Percentiles rank a stretch among this genome's conserved stretches.
phyloP scores from a whole-genome alignment of 202 grass and related monocot species.

The Zoysia matrella region DNA sequence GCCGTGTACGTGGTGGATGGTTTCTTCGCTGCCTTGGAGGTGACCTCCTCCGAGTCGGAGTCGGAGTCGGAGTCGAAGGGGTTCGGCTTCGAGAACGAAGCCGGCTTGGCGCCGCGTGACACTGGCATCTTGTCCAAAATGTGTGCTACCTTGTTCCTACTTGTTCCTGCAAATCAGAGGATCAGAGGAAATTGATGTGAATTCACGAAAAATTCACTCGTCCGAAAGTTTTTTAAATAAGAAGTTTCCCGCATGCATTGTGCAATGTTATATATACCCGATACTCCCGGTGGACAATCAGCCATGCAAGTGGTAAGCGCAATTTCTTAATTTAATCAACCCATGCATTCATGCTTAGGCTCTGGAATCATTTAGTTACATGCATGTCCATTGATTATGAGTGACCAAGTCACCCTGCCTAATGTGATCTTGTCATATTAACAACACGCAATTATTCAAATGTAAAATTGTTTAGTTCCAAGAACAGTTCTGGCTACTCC shows the following conservation, averaged over 20 bases:
- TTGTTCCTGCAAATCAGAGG: constrained; percentile 15
- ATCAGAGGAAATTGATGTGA: neutral
- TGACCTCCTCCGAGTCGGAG: constrained; percentile 60
- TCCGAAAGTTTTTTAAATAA: neutral
- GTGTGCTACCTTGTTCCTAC: constrained; percentile 1
- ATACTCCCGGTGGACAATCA: too few relatives aligned
- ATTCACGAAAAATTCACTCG: neutral
- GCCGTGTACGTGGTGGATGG: constrained; percentile 13
- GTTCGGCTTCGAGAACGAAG: constrained; percentile 54
- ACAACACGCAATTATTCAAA: neutral
- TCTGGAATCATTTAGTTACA: too few relatives aligned
- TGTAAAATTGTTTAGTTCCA: neutral
- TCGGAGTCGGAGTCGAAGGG: constrained; percentile 72
- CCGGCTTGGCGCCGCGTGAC: constrained; percentile 55
- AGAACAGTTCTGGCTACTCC: neutral
- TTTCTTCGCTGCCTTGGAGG: constrained; percentile 39
- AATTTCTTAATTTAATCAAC: too few relatives aligned
- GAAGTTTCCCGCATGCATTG: neutral
- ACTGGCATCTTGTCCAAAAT: constrained; percentile 52
- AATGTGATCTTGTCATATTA: too few relatives aligned
- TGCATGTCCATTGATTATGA: too few relatives aligned
- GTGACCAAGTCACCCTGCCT: too few relatives aligned
- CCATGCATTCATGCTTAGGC: too few relatives aligned
- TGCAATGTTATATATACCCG: neutral
- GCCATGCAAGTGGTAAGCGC: too few relatives aligned